A percentile compares a stretch with the other conserved stretches of the same genome.
phyloP scores from a whole-genome alignment of 2,329 filamentous ascomycete species.

The Epichloe typhina region DNA sequence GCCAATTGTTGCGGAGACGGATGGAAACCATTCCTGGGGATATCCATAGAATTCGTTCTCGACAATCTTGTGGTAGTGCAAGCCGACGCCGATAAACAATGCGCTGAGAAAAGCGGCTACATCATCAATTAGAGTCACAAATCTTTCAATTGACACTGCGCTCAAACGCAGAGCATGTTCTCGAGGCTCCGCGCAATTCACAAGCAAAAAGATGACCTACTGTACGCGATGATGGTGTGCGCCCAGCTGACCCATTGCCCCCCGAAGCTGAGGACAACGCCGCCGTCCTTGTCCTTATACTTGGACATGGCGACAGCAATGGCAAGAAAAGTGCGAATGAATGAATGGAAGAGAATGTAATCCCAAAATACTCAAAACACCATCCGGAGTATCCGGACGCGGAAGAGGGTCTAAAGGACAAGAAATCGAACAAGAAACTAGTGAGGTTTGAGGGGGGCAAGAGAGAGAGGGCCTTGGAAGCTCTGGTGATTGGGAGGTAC shows the following conservation, averaged over 20 bases:
- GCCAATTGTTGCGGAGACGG: conserved; percentile 91
- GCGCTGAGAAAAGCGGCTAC: conserved; percentile 76
- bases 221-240: conserved; percentile 75
- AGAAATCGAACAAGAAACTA: conserved; percentile 1
- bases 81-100: conserved; percentile 60
- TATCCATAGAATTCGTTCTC: conserved; percentile 94
- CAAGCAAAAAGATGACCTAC: conserved; percentile 31
- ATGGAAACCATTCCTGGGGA: conserved; percentile 92
- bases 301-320: conserved; percentile 22
- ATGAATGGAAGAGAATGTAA: not conserved
- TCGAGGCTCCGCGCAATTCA: not conserved
- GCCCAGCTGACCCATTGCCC: conserved; percentile 78
- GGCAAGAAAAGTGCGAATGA: conserved; percentile 10
- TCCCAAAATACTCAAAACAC: conserved; percentile 10
- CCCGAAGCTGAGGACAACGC: conserved; percentile 55
- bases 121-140: conserved; percentile 9
- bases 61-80: conserved; percentile 96
- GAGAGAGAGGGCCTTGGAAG: conserved; percentile 6
- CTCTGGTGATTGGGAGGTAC: no score
- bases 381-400: conserved; percentile 20
- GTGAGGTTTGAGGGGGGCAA: not conserved
- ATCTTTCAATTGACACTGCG: not conserved
- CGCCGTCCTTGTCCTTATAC: conserved; percentile 53
- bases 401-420: not conserved
- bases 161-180: not conserved